phyloP scores from a whole-genome alignment of 768 basidiomycete species.

The Lactarius trivialis region DNA sequence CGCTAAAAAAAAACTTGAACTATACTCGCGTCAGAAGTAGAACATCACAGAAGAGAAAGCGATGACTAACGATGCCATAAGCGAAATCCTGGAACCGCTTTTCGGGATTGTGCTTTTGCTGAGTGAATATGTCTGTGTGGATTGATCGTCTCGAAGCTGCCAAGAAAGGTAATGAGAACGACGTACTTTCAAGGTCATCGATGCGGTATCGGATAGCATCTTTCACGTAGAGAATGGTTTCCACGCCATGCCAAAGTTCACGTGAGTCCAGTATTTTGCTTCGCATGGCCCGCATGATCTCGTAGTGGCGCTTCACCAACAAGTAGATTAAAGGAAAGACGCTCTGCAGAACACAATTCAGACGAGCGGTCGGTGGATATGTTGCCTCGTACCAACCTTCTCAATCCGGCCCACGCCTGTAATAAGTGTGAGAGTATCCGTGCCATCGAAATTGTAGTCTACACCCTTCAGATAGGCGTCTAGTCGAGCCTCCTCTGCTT shows the following conservation, averaged over 20 bases:
- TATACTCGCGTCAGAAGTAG: not conserved
- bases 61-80: conserved; percentile 20
- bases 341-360: conserved; percentile 1
- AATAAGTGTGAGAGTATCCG: conserved; percentile 28
- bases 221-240: not conserved
- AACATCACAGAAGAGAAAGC: not conserved
- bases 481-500: conserved; percentile 27
- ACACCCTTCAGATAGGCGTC: conserved; percentile 24
- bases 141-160: not conserved
- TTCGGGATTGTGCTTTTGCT: conserved; percentile 22
- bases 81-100: conserved; percentile 25
- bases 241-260: not conserved
- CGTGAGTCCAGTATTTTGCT: conserved; percentile 3
- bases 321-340: conserved; percentile 19
- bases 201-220: conserved; percentile 7
- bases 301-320: conserved; percentile 22
- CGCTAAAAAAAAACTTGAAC: conserved; percentile 5
- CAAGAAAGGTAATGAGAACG: no score
- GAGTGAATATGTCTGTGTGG: conserved; percentile 21
- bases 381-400: conserved; percentile 21
- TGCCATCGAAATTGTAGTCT: conserved; percentile 28
- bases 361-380: not conserved
- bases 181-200: conserved; percentile 7
- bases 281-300: conserved; percentile 17
- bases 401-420: conserved; percentile 28